Conservation (phyloP, 2,329 filamentous ascomycete genomes). For the Claviceps quebecensis region DNA sequence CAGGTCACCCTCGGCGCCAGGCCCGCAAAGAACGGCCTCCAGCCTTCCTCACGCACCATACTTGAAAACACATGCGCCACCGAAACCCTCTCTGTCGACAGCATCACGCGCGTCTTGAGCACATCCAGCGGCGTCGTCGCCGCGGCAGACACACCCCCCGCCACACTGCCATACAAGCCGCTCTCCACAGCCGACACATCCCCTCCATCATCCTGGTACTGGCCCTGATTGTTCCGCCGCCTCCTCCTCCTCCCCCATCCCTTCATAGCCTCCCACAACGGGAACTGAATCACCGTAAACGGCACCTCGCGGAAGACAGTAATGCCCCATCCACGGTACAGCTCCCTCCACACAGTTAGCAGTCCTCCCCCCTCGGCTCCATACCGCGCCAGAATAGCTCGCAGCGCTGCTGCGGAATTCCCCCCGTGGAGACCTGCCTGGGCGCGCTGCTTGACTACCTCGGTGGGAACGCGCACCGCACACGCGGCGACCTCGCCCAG, state of each 20-base stretch:
- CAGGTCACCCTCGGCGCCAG: slow-evolving; percentile 75
- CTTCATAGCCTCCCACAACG: slow-evolving; percentile 91
- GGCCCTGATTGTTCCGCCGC: slow-evolving; percentile 6
- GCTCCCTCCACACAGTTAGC: slow-evolving; percentile 55
- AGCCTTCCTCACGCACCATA: slow-evolving; percentile 51
- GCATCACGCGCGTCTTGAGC: slow-evolving; percentile 92
- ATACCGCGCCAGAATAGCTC: slow-evolving; percentile 48
- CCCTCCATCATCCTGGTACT: slow-evolving; percentile 5
- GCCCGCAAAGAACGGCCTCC: slow-evolving; percentile 59
- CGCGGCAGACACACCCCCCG: slow-evolving; percentile 74
- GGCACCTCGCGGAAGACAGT: slow-evolving; percentile 93
- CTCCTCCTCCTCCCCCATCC: slow-evolving; percentile 32
- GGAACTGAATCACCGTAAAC: slow-evolving; percentile 95
- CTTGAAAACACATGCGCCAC: slow-evolving; percentile 44
- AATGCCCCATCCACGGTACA: slow-evolving; percentile 85
- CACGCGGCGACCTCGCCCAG: slow-evolving; percentile 87
- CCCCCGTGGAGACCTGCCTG: slow-evolving; percentile 75
- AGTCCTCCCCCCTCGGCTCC: slow-evolving; percentile 24
- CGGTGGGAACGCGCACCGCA: slow-evolving; percentile 81
- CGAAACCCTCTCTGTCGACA: slow-evolving; percentile 54
- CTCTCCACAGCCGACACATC: slow-evolving; percentile 62
- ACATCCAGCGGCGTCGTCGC: slow-evolving; percentile 91
- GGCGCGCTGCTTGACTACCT: slow-evolving; percentile 93
- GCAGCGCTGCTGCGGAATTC: slow-evolving; percentile 51
- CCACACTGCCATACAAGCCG: slow-evolving; percentile 68